Percentiles rank a stretch among this genome's conserved stretches.
Conservation (phyloP, 371 early-diverging fungal genomes). For the Zopfochytrium polystomum region DNA sequence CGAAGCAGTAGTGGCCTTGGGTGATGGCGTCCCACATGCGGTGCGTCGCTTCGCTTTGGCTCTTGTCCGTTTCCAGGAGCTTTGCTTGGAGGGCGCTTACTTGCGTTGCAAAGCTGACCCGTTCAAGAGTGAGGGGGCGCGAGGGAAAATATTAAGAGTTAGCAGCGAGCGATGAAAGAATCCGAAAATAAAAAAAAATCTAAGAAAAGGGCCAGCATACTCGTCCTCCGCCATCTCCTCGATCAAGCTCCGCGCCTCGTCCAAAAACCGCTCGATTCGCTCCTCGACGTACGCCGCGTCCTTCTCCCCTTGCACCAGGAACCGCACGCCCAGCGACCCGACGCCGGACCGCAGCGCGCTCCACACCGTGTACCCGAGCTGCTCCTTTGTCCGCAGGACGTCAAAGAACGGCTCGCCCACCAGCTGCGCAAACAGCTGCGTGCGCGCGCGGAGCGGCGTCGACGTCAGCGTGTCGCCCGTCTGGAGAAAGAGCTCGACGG, state of each 20-base stretch:
- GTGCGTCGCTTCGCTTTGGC: slow-evolving; percentile 10
- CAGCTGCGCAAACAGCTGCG: slow-evolving; percentile 29
- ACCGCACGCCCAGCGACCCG: slow-evolving; percentile 63
- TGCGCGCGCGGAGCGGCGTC: slow-evolving; percentile 1
- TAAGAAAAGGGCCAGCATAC: slow-evolving; percentile 5
- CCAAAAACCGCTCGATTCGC: slow-evolving; percentile 77
- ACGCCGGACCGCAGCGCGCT: slow-evolving; percentile 66
- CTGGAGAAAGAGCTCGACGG: slow-evolving; percentile 77
- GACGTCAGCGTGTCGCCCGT: slow-evolving; percentile 24
- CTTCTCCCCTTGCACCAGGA: slow-evolving; percentile 83
- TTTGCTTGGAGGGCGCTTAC: slow-evolving; percentile 9
- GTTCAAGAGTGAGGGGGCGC: too few relatives aligned
- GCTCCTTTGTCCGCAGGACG: slow-evolving; percentile 83
- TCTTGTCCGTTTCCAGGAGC: slow-evolving; percentile 30
- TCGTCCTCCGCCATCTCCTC: slow-evolving; percentile 20
- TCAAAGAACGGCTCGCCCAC: slow-evolving; percentile 87
- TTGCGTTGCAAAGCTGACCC: slow-evolving; percentile 11
- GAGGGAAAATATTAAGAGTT: too few relatives aligned
- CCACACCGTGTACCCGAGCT: slow-evolving; percentile 69
- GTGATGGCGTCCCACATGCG: slow-evolving; percentile 25
- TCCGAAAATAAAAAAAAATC: not conserved
- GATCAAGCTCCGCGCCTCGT: slow-evolving; percentile 39
- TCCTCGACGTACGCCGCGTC: slow-evolving; percentile 77
- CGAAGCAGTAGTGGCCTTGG: slow-evolving; percentile 18
- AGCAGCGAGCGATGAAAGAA: not conserved